Percentiles rank a stretch among this genome's conserved stretches.
phyloP scores from a whole-genome alignment of 1,139 yeast genomes.

The Blastobotrys raffinosifermentans region DNA sequence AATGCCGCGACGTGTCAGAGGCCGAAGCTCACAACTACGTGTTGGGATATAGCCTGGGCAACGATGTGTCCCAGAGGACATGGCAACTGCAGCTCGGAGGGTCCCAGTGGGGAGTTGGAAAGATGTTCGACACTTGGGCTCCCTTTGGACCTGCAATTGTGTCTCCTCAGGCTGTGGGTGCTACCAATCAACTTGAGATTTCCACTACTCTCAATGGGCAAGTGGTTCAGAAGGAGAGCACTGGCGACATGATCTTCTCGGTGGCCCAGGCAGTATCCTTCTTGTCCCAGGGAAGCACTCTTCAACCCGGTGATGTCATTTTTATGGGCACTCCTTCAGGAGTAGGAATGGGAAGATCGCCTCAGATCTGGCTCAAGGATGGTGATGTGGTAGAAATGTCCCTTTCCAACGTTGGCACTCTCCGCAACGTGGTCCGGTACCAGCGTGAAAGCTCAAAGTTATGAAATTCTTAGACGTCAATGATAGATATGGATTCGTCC shows the following conservation, averaged over 20 bases:
- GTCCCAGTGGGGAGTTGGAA: slow-evolving; percentile 47
- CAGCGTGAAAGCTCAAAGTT: slow-evolving; percentile 18
- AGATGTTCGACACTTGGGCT: slow-evolving; percentile 51
- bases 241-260: slow-evolving; percentile 45
- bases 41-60: slow-evolving; percentile 48
- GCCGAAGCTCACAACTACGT: slow-evolving; percentile 44
- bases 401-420: slow-evolving; percentile 42
- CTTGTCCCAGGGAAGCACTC: slow-evolving; percentile 47
- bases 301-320: slow-evolving; percentile 45
- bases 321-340: slow-evolving; percentile 53
- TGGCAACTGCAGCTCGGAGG: slow-evolving; percentile 46
- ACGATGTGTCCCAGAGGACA: slow-evolving; percentile 49
- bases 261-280: slow-evolving; percentile 43
- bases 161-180: slow-evolving; percentile 30
- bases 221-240: slow-evolving; percentile 40
- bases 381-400: slow-evolving; percentile 43
- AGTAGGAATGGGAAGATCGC: slow-evolving; percentile 44
- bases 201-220: slow-evolving; percentile 41
- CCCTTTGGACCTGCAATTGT: slow-evolving; percentile 51
- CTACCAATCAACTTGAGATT: slow-evolving; percentile 34
- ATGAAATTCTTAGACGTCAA: slow-evolving; percentile 1
- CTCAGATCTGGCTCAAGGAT: slow-evolving; percentile 38
- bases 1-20: slow-evolving; percentile 39
- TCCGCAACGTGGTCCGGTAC: slow-evolving; percentile 36
- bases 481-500: too few species aligned